Percentiles rank a stretch among this genome's conserved stretches.
These are phyloP conservation scores for Medicago ruthenica DNA, from an alignment of 306 rosid genomes.

Conservation along the genomic window DNA sequence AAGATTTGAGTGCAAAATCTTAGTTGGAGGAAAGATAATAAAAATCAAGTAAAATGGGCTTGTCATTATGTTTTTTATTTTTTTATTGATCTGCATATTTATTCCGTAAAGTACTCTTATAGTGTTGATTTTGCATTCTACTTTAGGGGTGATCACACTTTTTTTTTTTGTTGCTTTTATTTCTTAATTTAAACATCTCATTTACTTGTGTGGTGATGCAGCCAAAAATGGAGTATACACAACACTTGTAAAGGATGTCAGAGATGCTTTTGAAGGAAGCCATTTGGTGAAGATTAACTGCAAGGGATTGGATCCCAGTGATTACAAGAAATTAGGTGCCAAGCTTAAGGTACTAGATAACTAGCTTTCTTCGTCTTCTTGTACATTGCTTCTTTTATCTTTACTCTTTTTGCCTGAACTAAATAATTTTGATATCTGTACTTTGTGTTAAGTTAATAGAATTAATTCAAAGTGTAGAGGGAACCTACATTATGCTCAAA, in stretches of 20 bases:
- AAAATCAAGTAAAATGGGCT: slow-evolving; percentile 19
- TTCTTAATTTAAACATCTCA: slow-evolving; percentile 34
- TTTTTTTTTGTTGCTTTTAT: slow-evolving; percentile 10
- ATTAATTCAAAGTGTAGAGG: slow-evolving; percentile 18
- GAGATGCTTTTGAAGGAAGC: slow-evolving; percentile 93
- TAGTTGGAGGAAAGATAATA: slow-evolving; percentile 21
- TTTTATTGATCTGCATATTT: slow-evolving; percentile 25
- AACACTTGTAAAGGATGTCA: slow-evolving; percentile 74
- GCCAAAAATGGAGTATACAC: slow-evolving; percentile 93
- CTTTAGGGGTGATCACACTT: slow-evolving; percentile 20
- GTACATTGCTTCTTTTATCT: neutral
- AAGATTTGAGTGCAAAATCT: slow-evolving; percentile 27
- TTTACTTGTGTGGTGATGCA: slow-evolving; percentile 49
- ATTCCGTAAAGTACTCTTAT: slow-evolving; percentile 24
- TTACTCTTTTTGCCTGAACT: neutral
- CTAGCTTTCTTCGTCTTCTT: slow-evolving; percentile 11
- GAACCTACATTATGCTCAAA: slow-evolving; percentile 3
- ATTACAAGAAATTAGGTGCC: slow-evolving; percentile 94
- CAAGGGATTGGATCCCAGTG: slow-evolving; percentile 86
- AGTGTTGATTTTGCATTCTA: neutral
- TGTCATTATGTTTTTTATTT: slow-evolving; percentile 25
- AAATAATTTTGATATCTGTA: slow-evolving; percentile 22
- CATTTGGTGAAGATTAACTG: slow-evolving; percentile 84
- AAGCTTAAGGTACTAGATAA: slow-evolving; percentile 76
- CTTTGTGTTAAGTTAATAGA: slow-evolving; percentile 5